Evolutionary conservation across 495 filamentous ascomycete species (phyloP), one percentile per base, ranked within the genome.

Genomic region (Annulohypoxylon bovei): DNA sequence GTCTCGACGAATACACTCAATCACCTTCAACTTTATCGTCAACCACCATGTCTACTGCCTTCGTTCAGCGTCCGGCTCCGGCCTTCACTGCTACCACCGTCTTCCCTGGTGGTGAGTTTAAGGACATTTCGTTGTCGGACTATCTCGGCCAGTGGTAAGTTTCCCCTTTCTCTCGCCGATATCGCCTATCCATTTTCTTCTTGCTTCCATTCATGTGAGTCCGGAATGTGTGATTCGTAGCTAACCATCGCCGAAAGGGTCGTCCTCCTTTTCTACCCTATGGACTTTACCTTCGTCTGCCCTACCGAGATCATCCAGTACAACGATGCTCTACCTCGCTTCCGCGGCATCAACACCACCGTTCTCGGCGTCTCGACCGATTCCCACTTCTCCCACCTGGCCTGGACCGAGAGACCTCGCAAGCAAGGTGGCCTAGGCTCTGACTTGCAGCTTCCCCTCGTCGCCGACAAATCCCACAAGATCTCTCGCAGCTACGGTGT

Each of bases 381-480:
- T 70, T 80, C 73, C 16, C 81, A 83, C 68, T 82, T 84, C 75
- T 86, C 84, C 71, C 81, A 88, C 59, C 77, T 85, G 27, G 83
- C 86, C 32, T 88, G 86, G 86, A 81, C 78, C 50, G 79, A 80
- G 39, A 78, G 82, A 33, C 79, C 81, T 20, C 79, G 82, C 65
- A 84, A 83, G 75, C 80, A 86, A 25, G 86, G 87, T 50, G 87
- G 86, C 40, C 74, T 88, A 28, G 86, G 87, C 47, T 73, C 76
- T 9, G 76, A 78, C 72, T 74, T 88, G 55, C 78, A 86, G 40
- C 79, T 88, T 35, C 86, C 86, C 16, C 79, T 88, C 7, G 77
- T 87, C 14, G 81, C 81, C 64, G 86, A 88, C 78, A 86, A 84
- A 78, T 86, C 83, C 55, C 86, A 87, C 70, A 77, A 80, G 72